Evolutionary conservation across 1,284 basidiomycete genomes (phyloP).

Genomic region (Athelia psychrophila): DNA sequence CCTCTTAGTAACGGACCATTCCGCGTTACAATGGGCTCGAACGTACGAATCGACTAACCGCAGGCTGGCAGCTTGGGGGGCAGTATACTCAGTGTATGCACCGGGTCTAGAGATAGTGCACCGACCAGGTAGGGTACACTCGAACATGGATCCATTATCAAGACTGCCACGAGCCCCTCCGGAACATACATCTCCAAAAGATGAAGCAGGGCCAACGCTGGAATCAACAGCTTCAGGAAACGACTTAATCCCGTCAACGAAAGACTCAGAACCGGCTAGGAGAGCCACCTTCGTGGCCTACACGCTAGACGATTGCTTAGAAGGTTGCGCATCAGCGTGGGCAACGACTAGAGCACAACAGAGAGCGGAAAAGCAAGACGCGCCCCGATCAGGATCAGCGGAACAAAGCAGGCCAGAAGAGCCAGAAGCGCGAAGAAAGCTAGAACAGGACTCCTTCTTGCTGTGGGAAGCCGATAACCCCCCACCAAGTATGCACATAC

Average conservation of each 20-base stretch:
- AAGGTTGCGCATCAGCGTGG: neutral
- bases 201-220: neutral
- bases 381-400: too few species aligned
- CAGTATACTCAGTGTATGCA: too few species aligned
- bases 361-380: neutral
- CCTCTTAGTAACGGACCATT: neutral
- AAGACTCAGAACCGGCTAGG: neutral
- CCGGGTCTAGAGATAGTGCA: too few species aligned
- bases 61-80: neutral
- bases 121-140: neutral
- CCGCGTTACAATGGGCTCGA: too few species aligned
- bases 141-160: neutral
- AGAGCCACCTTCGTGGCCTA: neutral
- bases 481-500: neutral
- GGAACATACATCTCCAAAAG: constrained; percentile 5
- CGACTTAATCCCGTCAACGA: neutral
- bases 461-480: neutral
- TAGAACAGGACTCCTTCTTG: neutral
- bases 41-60: neutral
- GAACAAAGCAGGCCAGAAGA: too few species aligned
- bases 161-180: constrained; percentile 12
- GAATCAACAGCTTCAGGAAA: constrained; percentile 2
- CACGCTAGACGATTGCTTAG: neutral
- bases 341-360: neutral
- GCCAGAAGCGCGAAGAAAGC: neutral